A percentile compares a stretch with the other conserved stretches of the same genome.
Evolutionary conservation across 2,329 filamentous ascomycete species (phyloP).

Genomic region (Alternaria sp.): DNA sequence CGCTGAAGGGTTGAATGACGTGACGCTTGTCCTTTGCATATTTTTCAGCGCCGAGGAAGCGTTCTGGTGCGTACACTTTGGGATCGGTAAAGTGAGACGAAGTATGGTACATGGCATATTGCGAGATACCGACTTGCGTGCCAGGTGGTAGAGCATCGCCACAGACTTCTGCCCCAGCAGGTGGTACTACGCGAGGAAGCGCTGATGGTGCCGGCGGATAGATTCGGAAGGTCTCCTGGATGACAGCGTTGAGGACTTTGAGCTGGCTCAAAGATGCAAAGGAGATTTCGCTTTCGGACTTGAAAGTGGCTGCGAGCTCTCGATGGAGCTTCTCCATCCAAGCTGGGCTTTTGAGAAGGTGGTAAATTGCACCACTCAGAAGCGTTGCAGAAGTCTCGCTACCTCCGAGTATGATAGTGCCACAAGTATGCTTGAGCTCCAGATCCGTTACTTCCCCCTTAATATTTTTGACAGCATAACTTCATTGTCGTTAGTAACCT

Average conservation of each 20-base stretch:
- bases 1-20: conserved; percentile 33
- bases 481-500: background rate
- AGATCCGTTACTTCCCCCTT: conserved; percentile 30
- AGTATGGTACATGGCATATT: conserved; percentile 24
- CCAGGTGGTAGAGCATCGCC: conserved; percentile 22
- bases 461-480: conserved; percentile 23
- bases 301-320: too few relatives aligned
- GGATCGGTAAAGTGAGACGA: conserved; percentile 24
- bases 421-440: conserved; percentile 47
- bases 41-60: conserved; percentile 21
- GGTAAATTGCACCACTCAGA: conserved; percentile 17
- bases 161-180: conserved; percentile 20
- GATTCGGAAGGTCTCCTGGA: conserved; percentile 31
- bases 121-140: conserved; percentile 22
- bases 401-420: conserved; percentile 50
- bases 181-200: conserved; percentile 19
- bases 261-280: conserved; percentile 14
- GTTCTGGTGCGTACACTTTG: conserved; percentile 23
- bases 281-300: too few relatives aligned
- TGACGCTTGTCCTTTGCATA: conserved; percentile 42
- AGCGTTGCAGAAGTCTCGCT: conserved; percentile 50
- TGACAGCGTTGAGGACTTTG: conserved; percentile 26
- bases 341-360: too few relatives aligned
- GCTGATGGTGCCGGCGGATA: conserved; percentile 25
- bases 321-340: too few relatives aligned